Base-by-base conservation (phyloP, 257 asterid genomes). In the Datura wrightii region DNA sequence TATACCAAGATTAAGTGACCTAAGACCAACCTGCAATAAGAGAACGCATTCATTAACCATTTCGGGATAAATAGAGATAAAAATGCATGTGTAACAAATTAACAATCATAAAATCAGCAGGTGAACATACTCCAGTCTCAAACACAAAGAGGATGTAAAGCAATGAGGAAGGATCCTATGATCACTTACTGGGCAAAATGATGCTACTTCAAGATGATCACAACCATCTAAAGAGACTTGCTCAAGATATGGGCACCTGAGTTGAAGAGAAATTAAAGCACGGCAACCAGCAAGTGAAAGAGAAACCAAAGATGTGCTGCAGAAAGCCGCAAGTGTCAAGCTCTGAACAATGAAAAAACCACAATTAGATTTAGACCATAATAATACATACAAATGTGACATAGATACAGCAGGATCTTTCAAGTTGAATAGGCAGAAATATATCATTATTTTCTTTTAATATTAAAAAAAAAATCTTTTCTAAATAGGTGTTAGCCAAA, bases 231-330 rank as follows among this genome's bases (percentile, higher is more conserved):
- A 89, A 14, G 99, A 92, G 56, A 95, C 94, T 86, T 92, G 87
- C 90, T 97, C 97, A 5, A 97, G 99, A 86, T 78, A 88, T 74
- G 97, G 94, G 89, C 99, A 97, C 85, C 50, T 88, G 80, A 97
- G 94, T 83, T 92, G 95, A 82, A 97, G 97, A 88, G 91, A 88
- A 76, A 97, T 91, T 86, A 97, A 71, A 87, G 93, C 97, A 88
- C 97, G 98, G 84, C 99, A 97, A 90, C 97, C 98, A 83, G 94
- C 93, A 86, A 97, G 99, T 79, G 99, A 97, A 52, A 97, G 97
- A 89, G 92, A 89, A 83, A 90, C 89, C 82, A 97, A 89, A 79
- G 98, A 93, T 19, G 94, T 89, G 85, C 97, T 95, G 82, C 80
- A 80, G 90, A 97, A 91, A 76, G 92, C 88, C 85, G 92, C 97